Evolutionary conservation across 495 filamentous ascomycete genomes (phyloP), one percentile per base, ranked within the genome.

Genomic region (Aspergillus indologenus): DNA sequence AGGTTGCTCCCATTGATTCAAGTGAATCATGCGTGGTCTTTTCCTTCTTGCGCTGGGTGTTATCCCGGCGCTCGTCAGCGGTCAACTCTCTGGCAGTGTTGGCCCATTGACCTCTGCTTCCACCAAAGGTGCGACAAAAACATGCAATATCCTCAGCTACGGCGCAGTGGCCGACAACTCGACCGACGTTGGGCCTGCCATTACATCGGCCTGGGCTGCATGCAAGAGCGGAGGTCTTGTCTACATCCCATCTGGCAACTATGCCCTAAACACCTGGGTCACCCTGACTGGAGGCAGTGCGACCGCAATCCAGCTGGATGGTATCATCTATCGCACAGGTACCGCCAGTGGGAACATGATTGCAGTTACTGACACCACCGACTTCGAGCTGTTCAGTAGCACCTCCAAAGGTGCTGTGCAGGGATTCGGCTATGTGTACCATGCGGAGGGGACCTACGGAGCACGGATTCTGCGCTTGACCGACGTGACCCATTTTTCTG

Each of bases 351-450:
- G 80, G 1, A 81, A 80, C 58, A 81, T 82, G 73, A 79, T 85
- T 54, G 65, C 73, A 22, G 66, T 84, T 42, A 68, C 78, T 59
- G 63, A 79, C 18, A 70, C 75, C 20, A 73, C 59, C 46, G 78
- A 84, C 55, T 79, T 83, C 56, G 81, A 84, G 62, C 57, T 84
- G 24, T 81, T 76, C 64, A 76, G 69, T 22, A 73, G 73, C 22
- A 82, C 74, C 22, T 73, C 69, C 7, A 57, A 72, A 46, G 81
- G 80, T 45, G 79, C 81, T 0, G 73, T 83, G 17, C 78, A 84
- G 59, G 81, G 81, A 3, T 71, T 73, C 21, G 81, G 81, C 3
- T 83, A 83, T 62, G 61, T 73, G 53, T 75, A 67, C 58, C 75
- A 75, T 56, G 59, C 56, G 11, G 43, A 66, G 8, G 57, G 60